Evolutionary conservation across 2,329 filamentous ascomycete genomes (phyloP), one percentile per base, ranked within the genome.

Genomic region (Verticillium albo-atrum): DNA sequence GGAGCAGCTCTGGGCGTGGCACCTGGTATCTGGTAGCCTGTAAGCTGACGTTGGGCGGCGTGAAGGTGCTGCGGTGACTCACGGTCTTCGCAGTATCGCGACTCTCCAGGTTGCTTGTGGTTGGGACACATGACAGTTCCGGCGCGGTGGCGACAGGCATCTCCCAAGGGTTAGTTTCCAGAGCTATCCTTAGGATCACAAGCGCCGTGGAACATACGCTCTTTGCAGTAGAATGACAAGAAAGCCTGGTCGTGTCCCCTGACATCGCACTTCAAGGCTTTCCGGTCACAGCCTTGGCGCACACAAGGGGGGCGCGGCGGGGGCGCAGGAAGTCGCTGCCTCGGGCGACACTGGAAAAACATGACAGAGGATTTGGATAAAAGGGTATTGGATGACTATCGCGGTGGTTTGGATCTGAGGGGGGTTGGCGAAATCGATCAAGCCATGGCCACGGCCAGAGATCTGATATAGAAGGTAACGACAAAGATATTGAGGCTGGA

Each of bases 1-100:
- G 6, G 54, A n/a, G 37, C 64, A 65, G 30, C 54, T 37, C 10
- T 65, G 58, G 7, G 60, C 55, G 10, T 61, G 55, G 20, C 64
- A 65, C 0, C 60, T 60, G 14, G 57, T 57, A 25, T 65, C 62
- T 64, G 25, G 4, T 12, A 6, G 20, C 20, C 3, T 12, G 20
- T 17, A 4, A 52, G 5, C 7, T 25, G n/a, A 1, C 1, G 20
- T 4, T 17, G 25, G n/a, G 34, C 34, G 17, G 6, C 34, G 6
- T 7, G 34, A 15, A 15, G 34, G 1, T 20, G 17, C 2, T 15
- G 5, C 15, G 34, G 10, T 3, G 9, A 52, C 63, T 7, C 53
- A 62, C 64, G 64, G 53, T 65, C 64, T 35, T 61, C 55, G 20
- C 64, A 65, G 53, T 57, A 65, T 14, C 58, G 62, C 5, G 55